phyloP scores from a whole-genome alignment of 129 eudicot genomes.

The Daucus carota region DNA sequence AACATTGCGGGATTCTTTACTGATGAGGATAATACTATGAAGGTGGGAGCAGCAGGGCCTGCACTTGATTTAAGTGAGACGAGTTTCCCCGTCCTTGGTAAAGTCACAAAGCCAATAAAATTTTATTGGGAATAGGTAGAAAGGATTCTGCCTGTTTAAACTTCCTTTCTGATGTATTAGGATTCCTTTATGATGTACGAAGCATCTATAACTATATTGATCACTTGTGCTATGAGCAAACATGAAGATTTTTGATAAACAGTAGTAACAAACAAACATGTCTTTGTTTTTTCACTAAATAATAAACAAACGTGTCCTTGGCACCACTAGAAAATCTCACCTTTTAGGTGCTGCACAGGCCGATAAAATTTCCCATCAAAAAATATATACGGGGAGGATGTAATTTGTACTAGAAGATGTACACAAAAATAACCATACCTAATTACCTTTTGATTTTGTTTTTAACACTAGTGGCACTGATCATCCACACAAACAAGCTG shows the following conservation, averaged over 20 bases:
- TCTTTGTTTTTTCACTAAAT: too few relatives aligned
- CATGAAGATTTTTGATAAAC: too few relatives aligned
- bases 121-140: too few relatives aligned
- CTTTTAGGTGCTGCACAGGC: neutral
- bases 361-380: conserved; percentile 2
- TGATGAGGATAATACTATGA: neutral
- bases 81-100: neutral
- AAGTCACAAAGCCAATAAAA: neutral
- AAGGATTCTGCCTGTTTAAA: too few relatives aligned
- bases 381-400: neutral
- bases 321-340: neutral
- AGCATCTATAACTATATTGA: too few relatives aligned
- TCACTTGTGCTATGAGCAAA: too few relatives aligned
- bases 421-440: neutral
- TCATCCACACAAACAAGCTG: neutral
- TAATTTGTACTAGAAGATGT: neutral
- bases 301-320: neutral
- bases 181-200: too few relatives aligned
- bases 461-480: neutral
- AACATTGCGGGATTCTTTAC: too few relatives aligned
- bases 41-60: neutral
- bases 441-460: neutral
- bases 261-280: neutral
- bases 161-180: too few relatives aligned
- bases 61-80: neutral